Evolutionary conservation across 2,329 filamentous ascomycete genomes (phyloP).

Genomic region (Plenodomus tracheiphilus): DNA sequence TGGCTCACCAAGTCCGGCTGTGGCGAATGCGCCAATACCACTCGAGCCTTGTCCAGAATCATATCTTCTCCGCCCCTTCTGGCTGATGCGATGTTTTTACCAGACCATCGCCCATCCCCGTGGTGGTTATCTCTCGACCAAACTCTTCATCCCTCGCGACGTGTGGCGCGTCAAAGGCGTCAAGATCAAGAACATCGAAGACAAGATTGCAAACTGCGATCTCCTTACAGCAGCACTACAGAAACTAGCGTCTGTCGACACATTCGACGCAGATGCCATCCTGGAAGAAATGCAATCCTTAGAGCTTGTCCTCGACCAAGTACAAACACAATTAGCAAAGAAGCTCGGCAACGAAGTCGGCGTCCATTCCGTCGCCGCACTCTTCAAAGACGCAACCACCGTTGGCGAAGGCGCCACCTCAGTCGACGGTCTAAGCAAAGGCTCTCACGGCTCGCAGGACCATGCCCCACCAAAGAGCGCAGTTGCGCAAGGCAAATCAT

Average conservation of each 20-base stretch:
- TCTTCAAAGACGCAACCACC: conserved; percentile 71
- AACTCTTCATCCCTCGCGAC: conserved; percentile 88
- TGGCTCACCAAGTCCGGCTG: conserved; percentile 66
- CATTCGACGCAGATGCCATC: conserved; percentile 85
- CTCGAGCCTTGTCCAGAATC: conserved; percentile 92
- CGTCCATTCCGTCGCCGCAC: conserved; percentile 68
- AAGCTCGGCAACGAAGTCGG: conserved; percentile 94
- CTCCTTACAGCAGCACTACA: conserved; percentile 84
- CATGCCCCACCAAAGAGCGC: conserved; percentile 35
- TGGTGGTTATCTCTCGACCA: conserved; percentile 88
- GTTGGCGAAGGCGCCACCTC: conserved; percentile 35
- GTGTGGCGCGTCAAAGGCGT: conserved; percentile 94
- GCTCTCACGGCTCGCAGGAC: conserved; percentile 35
- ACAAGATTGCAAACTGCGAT: conserved; percentile 92
- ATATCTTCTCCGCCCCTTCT: conserved; percentile 89
- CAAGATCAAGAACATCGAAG: conserved; percentile 87
- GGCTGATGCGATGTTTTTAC: conserved; percentile 93
- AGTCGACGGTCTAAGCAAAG: conserved; percentile 28
- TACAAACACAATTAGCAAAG: conserved; percentile 74
- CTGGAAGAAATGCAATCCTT: conserved; percentile 92
- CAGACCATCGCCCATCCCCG: conserved; percentile 89
- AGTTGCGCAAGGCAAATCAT: conserved; percentile 63
- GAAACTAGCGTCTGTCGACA: conserved; percentile 82
- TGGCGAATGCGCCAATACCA: conserved; percentile 69
- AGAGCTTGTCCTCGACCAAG: conserved; percentile 83